Base-by-base conservation (phyloP, 345 rosid species). In the Camelina sativa region DNA sequence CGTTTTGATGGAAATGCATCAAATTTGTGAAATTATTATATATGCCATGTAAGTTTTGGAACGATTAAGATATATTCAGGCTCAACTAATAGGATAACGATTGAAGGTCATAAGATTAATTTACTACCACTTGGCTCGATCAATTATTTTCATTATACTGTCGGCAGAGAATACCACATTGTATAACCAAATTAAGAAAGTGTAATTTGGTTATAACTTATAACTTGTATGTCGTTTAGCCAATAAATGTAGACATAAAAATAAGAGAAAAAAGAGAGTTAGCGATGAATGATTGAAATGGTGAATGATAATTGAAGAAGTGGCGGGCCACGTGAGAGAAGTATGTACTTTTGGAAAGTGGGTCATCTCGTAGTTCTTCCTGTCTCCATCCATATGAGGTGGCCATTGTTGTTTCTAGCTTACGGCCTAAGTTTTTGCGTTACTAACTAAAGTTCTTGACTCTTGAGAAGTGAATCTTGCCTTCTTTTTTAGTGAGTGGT, bases 211-310 rank as follows among this genome's bases (percentile, higher is more conserved):
- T 7, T 16, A 47, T 17, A 32, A 28, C 30, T 28, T 37, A 34
- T 34, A 34, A 7, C 37, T 34, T 7, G 11, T 35, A 54, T 76
- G 71, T 53, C 75, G 34, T 34, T 37, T 69, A 62, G 79, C 64
- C 54, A 35, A 62, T 32, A 43, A 63, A 41, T 70, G 52, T 62
- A 46, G 46, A 55, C 55, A 56, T 43, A 54, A 69, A 20, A 23
- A 34, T 0, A 17, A 23, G 1, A 15, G 52, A 38, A 69, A 63
- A 69, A 63, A 17, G 7, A 34, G 17, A 62, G 76, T 56, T 67
- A 70, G 71, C 19, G 75, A 76, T 69, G 71, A 76, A 69, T 76
- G 71, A 76, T 76, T 69, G 66, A 63, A 63, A 55, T 46, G 76
- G 65, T 55, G 71, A 63, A 52, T 69, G 58, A 76, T 76, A 57